Conservation (phyloP, 257 asterid genomes). For the Solanum bukasovii region DNA sequence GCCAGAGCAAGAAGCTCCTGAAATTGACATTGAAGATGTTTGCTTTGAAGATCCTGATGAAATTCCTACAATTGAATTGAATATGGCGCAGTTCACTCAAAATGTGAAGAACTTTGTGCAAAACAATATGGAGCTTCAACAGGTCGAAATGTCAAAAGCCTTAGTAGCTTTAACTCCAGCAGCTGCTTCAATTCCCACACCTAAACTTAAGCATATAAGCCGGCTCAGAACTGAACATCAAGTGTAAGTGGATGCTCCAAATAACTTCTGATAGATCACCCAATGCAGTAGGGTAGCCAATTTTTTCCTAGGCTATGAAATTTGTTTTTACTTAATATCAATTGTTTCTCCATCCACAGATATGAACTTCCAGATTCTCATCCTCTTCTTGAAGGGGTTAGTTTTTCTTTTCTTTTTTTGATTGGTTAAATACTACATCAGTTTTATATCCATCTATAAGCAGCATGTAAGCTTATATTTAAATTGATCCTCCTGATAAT, state of each 20-base stretch:
- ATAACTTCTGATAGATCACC: background rate
- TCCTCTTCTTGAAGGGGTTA: conserved; percentile 77
- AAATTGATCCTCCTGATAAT: conserved; percentile 5
- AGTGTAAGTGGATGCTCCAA: conserved; percentile 57
- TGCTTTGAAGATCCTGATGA: conserved; percentile 59
- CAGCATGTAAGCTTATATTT: background rate
- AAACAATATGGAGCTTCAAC: conserved; percentile 51
- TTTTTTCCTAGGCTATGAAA: background rate
- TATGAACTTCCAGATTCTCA: conserved; percentile 94
- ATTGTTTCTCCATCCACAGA: conserved; percentile 39
- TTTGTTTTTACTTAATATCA: conserved; percentile 1
- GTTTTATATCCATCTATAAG: background rate
- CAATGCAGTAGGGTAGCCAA: background rate
- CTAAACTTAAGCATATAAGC: conserved; percentile 81
- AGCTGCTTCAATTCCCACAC: conserved; percentile 85
- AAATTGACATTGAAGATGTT: conserved; percentile 53
- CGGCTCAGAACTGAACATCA: conserved; percentile 95
- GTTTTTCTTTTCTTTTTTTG: background rate
- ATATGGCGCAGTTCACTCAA: conserved; percentile 69
- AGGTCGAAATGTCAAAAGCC: conserved; percentile 72
- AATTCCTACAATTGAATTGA: conserved; percentile 83
- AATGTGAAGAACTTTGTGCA: conserved; percentile 62
- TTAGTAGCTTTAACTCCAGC: conserved; percentile 72
- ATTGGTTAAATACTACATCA: background rate
- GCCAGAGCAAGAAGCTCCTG: conserved; percentile 27